Evolutionary conservation across 1,139 yeast species (phyloP), one percentile per base, ranked within the genome.

Genomic region (Suhomyces panamericanus): DNA sequence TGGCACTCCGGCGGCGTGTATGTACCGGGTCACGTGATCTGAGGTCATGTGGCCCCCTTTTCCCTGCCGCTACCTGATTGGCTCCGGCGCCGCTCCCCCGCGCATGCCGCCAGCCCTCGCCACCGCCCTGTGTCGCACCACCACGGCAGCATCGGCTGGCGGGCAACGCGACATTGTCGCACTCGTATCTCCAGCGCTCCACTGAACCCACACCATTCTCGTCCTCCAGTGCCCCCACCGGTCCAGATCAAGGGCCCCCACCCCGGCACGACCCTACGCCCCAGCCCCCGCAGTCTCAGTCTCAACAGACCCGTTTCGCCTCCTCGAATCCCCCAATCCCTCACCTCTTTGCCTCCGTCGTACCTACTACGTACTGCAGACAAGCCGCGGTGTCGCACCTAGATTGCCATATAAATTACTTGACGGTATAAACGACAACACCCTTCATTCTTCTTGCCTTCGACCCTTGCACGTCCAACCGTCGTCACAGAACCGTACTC

Each of bases 1-100:
- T 86, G 93, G 95, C 95, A 86, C 47, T 80, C 89, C 0, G 82
- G 83, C 35, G 93, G 76, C 1, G 60, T 70, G 14, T 67, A 54
- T 41, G 58, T 66, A n/a, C 57, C 60, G 6, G 32, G 13, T 32
- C 35, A 32, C 15, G 35, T 32, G 35, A 4, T 7, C 35, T 9
- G n/a, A 6, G 35, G 2, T n/a, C 24, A 17, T 27, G 35, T 32
- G 35, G 20, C 26, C 27, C 8, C 2, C 11, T 7, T 4, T 6
- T 26, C n/a, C 29, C n/a, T 10, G n/a, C n/a, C 8, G 29, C n/a
- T 3, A 22, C 26, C 36, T 34, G 36, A 34, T 34, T 34, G 36
- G 36, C 17, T 14, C 12, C 16, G n/a, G 24, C 32, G 8, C 15
- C 16, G 16, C 16, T 13, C 32, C 32, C 16, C 13, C 32, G 15